Base-by-base conservation (phyloP, 208 protist species). In the Vickermania ingenoplastis region DNA sequence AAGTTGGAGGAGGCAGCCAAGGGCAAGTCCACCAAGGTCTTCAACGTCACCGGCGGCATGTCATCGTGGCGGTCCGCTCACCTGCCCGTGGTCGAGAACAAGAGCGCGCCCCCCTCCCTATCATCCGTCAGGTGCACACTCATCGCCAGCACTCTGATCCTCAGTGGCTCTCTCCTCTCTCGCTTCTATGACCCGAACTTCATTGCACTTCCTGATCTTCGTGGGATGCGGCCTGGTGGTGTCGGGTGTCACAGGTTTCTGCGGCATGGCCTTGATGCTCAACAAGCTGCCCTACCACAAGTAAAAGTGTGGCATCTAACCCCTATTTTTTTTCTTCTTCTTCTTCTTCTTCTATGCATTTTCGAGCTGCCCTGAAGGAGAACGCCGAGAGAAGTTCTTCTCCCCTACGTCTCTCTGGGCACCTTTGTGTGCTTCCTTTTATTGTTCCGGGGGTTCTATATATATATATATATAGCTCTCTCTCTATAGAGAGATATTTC, bases 91-190 rank as follows among this genome's bases (percentile, higher is more conserved):
- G 51, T 77, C 0, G 69, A 83, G 52, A 71, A 72, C 69, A 69
- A 65, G 25, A 71, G 63, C 14, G 72, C 77, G 0, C 11, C 36
- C 68, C 65, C 1, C 57, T 79, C 24, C 65, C 77, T 21, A 75
- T 78, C 29, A 75, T 75, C 31, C 71, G 75, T 3, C 75, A 82
- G 26, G 75, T 72, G 52, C 71, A 78, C 52, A n/a, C 51, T 82
- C 58, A 82, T 74, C 48, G 71, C 75, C 31, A 69, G 58, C 57
- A 71, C 67, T 28, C 55, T 78, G 4, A 69, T 82, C 53, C 69
- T 78, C 31, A 28, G 45, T 11, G 70, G 68, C n/a, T 26, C 59
- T 14, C 52, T 68, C 41, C 65, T 78, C 21, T 63, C 64, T 0
- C 70, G 48, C n/a, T 72, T 70, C 53, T 66, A 67, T 45, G 55